Evolutionary conservation across 108 stramenopile genomes (phyloP).

Genomic region (Skeletonema grethae): DNA sequence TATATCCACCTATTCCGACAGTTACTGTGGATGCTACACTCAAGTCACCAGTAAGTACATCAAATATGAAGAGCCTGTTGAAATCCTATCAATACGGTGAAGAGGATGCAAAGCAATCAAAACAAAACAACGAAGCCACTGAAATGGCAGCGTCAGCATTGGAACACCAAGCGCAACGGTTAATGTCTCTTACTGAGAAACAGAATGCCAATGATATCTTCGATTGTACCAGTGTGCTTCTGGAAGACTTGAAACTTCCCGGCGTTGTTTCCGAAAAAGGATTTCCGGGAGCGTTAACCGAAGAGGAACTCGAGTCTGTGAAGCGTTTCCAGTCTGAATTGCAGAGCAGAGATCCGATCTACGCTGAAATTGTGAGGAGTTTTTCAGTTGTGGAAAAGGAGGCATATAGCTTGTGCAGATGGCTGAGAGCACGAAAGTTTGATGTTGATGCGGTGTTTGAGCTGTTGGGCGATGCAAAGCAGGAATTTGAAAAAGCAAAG

Average conservation of each 20-base stretch:
- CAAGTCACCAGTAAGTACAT: conserved; percentile 11
- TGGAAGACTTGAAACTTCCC: conserved; percentile 32
- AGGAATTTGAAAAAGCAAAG: conserved; percentile 61
- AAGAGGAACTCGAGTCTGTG: conserved; percentile 32
- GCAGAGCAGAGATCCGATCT: conserved; percentile 28
- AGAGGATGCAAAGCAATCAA: neutral
- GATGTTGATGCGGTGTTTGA: conserved; percentile 49
- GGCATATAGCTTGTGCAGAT: conserved; percentile 46
- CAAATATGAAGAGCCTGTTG: conserved; percentile 31
- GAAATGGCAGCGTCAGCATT: conserved; percentile 25
- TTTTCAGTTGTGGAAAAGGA: conserved; percentile 42
- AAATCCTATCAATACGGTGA: conserved; percentile 25
- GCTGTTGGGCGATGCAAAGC: conserved; percentile 30
- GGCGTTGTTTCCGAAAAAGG: conserved; percentile 35
- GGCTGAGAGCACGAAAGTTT: conserved; percentile 42
- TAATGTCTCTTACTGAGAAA: conserved; percentile 6
- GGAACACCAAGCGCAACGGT: conserved; percentile 24
- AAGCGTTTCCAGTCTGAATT: conserved; percentile 17
- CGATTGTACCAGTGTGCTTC: conserved; percentile 24
- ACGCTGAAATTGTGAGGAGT: conserved; percentile 31
- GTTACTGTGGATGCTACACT: conserved; percentile 12
- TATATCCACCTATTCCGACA: conserved; percentile 34
- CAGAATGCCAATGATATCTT: conserved; percentile 3
- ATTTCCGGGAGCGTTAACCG: conserved; percentile 47
- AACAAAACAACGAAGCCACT: conserved; percentile 6